Evolutionary conservation across 352 stramenopile genomes (phyloP).

Genomic region (Pythium rishiriense): DNA sequence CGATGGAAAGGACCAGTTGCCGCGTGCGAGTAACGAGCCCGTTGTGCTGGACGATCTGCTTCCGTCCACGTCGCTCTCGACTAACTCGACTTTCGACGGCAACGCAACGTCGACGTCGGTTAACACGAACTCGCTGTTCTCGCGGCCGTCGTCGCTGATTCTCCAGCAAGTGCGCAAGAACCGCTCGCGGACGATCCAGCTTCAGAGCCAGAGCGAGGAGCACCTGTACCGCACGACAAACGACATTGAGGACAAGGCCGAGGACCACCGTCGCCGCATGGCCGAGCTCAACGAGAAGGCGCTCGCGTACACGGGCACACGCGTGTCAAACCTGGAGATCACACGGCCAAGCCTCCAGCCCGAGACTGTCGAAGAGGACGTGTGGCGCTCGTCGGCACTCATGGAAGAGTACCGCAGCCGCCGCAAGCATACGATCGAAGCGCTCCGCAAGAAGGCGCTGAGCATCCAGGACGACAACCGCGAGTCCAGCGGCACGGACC

Average conservation of each 20-base stretch:
- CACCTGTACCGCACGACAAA: constrained; percentile 43
- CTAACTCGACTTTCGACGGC: constrained; percentile 7
- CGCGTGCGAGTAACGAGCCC: constrained; percentile 1
- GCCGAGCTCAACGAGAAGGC: constrained; percentile 57
- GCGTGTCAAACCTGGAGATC: constrained; percentile 35
- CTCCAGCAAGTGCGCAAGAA: constrained; percentile 29
- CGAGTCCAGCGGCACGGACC: constrained; percentile 21
- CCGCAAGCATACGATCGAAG: constrained; percentile 26
- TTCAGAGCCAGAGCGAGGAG: constrained; percentile 27
- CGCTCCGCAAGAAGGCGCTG: constrained; percentile 22
- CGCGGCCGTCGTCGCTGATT: constrained; percentile 27
- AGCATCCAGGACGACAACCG: constrained; percentile 25
- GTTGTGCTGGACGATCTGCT: constrained; percentile 26
- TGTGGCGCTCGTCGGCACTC: constrained; percentile 18
- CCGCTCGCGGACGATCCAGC: constrained; percentile 20
- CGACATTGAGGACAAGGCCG: constrained; percentile 45
- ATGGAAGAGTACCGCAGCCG: constrained; percentile 24
- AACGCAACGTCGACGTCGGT: constrained; percentile 2
- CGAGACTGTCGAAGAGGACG: constrained; percentile 36
- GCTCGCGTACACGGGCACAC: constrained; percentile 43
- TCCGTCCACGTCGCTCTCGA: constrained; percentile 12
- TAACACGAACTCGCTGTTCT: constrained; percentile 19
- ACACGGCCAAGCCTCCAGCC: constrained; percentile 19
- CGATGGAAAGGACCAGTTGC: not conserved
- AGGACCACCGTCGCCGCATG: constrained; percentile 64